phyloP scores from a whole-genome alignment of 1,284 basidiomycete genomes.

The Gymnopus androsaceus region DNA sequence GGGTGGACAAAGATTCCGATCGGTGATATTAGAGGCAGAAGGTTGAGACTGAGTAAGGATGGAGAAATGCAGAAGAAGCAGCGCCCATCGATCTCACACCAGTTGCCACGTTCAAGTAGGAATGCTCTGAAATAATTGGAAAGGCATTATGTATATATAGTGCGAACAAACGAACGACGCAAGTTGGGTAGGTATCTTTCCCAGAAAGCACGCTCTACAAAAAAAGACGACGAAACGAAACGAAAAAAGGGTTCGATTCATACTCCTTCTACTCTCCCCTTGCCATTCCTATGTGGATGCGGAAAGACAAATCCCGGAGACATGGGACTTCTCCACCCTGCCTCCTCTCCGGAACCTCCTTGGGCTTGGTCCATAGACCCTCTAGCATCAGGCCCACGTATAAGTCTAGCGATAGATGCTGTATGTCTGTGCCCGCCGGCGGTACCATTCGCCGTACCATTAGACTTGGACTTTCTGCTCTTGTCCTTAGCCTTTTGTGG shows the following conservation, averaged over 20 bases:
- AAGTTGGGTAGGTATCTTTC: slow-evolving; percentile 6
- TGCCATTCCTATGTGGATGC: slow-evolving; percentile 4
- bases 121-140: too few species aligned
- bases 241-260: background rate
- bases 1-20: too few species aligned
- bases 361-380: slow-evolving; percentile 69
- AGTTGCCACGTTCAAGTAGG: too few species aligned
- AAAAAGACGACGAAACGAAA: background rate
- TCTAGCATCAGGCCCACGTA: slow-evolving; percentile 69
- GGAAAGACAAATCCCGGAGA: slow-evolving; percentile 33
- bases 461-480: slow-evolving; percentile 25
- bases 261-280: background rate
- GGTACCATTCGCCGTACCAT: slow-evolving; percentile 29
- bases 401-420: slow-evolving; percentile 79
- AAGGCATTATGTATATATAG: too few species aligned
- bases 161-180: slow-evolving; percentile 2
- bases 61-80: too few species aligned
- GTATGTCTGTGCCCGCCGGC: slow-evolving; percentile 66
- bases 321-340: slow-evolving; percentile 74
- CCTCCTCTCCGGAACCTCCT: too few species aligned
- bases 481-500: slow-evolving; percentile 33
- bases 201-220: background rate
- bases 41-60: too few species aligned
- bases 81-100: too few species aligned
- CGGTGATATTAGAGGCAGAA: too few species aligned